Evolutionary conservation across 83 land plant species (phyloP).

Genomic region (Thuja plicata): DNA sequence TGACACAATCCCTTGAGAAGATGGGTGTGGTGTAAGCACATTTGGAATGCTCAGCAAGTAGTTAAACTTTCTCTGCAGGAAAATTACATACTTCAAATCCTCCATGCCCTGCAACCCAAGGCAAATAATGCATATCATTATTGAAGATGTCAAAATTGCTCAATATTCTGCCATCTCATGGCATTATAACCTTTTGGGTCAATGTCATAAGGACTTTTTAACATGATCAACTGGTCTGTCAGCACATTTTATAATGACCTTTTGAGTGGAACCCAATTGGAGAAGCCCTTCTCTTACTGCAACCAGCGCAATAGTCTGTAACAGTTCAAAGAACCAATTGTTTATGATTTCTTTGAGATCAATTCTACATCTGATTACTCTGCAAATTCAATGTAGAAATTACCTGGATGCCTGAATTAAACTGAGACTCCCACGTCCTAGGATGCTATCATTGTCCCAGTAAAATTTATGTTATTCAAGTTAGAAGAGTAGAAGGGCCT

Average conservation of each 20-base stretch:
- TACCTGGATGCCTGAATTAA: conserved; percentile 7
- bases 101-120: conserved; percentile 33
- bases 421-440: conserved; percentile 15
- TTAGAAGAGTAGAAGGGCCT: neutral
- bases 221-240: neutral
- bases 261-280: conserved; percentile 50
- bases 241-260: conserved; percentile 25
- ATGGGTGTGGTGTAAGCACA: conserved; percentile 50
- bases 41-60: conserved; percentile 54
- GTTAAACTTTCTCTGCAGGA: conserved; percentile 50
- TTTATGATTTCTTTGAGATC: neutral
- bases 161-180: neutral
- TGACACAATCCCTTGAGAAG: conserved; percentile 9
- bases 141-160: neutral
- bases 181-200: conserved; percentile 32
- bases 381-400: neutral
- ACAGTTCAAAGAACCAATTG: neutral
- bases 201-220: too few species aligned
- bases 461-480: neutral
- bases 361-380: neutral
- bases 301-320: conserved; percentile 57
- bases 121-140: neutral
- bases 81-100: conserved; percentile 43
- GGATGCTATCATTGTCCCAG: neutral
- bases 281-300: conserved; percentile 55